Base-by-base conservation (phyloP, 768 basidiomycete genomes). In the Boletus reticuloceps region DNA sequence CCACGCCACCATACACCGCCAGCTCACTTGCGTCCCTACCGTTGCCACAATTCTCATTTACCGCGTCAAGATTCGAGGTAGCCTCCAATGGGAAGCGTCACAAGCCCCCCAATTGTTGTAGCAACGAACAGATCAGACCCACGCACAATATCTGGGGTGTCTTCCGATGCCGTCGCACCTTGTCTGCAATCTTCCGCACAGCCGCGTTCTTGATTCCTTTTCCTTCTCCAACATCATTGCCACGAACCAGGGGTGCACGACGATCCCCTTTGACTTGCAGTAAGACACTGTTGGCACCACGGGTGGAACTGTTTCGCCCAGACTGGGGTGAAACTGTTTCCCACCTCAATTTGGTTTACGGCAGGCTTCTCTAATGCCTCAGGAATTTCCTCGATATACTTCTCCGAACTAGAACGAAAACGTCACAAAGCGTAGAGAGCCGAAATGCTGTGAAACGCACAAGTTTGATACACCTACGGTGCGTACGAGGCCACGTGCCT, bases 271-370 rank as follows among this genome's bases (percentile, higher is more conserved):
- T 43, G 76, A 69, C 25, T 71, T 62, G 69, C 89, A 91, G 69
- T 86, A 4, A 22, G 83, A 77, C 17, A 88, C 67, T 93, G 91
- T 67, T 93, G 91, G 71, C 88, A 91, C 63, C 85, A 82, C 0
- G 89, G 89, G 56, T 91, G 89, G 12, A 91, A 74, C 87, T 91
- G 57, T n/a, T n/a, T n/a, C n/a, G n/a, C n/a, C n/a, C 34, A 19
- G 5, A 16, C 44, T 46, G 9, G 17, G 17, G 19, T 40, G 42
- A 44, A 20, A 32, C 17, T 5, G 1, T 29, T 13, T 46, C 58
- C 59, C 50, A 62, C 67, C 37, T 69, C 67, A 12, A 69, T 43
- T 37, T 71, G 65, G 46, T 71, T 71, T 38, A 71, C 69, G 32
- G 63, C 67, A 20, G 68, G 68, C 39, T 50, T 56, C 53, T 67